Base-by-base conservation (phyloP, 2,329 filamentous ascomycete genomes). In the Beauveria sp. region DNA sequence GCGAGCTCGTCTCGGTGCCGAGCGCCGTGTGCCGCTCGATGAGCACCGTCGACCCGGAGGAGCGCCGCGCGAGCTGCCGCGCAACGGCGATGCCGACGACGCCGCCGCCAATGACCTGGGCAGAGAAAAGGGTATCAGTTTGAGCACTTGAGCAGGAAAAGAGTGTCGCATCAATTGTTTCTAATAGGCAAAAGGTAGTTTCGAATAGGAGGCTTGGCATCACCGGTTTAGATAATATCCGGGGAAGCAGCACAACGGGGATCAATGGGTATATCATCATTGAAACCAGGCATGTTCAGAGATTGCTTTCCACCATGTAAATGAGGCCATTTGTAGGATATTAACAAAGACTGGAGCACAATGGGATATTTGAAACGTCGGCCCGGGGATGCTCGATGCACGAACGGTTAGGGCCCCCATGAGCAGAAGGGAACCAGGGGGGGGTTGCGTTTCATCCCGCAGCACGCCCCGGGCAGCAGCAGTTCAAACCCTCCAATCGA, bases 1-100 rank as follows among this genome's bases (percentile, higher is more conserved):
- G 87, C 66, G 89, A 90, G 65, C 89, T 93, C 0, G 92, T 96
- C 77, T 97, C 93, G 31, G 86, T 93, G 55, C 93, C 93, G 28
- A 90, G 81, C 56, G 83, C 80, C 24, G 80, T 75, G 78, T 96
- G 90, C 28, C 89, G 86, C 75, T 97, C 93, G 1, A 97, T 85
- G 60, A 96, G 79, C 14, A 96, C 80, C 0, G 90, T 93, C 2
- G 84, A 85, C 6, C 82, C 80, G 22, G 80, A 77, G 38, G 85
- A 79, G 63, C 80, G 78, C 28, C 85, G 83, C 60, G 91, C 86
- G 26, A 96, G 82, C 65, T 87, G 82, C 5, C 89, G 83, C 5
- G 91, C 90, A 61, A 92, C 83, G 9, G 93, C 89, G 2, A 96
- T 83, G 12, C 93, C 93, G 42, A 96, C 88, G 0, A 90, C 82